Percentiles rank a stretch among this genome's conserved stretches.
phyloP scores from a whole-genome alignment of 495 filamentous ascomycete genomes.

The Tuber magnatum region DNA sequence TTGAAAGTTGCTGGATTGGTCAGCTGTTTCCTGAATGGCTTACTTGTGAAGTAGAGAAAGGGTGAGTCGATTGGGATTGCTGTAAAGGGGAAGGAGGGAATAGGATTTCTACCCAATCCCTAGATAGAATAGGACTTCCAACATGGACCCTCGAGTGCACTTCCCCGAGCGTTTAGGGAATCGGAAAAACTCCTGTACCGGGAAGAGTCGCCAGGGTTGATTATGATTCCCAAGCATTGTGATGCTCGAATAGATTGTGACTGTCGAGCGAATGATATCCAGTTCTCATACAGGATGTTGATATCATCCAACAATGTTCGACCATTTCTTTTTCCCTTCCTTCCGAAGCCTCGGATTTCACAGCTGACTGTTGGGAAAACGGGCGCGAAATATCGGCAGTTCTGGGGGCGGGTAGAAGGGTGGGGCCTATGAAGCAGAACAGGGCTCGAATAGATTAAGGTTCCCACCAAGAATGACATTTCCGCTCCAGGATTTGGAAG shows the following conservation, averaged over 20 bases:
- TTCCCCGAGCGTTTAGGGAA: not conserved
- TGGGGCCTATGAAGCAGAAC: not conserved
- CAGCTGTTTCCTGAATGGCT: not conserved
- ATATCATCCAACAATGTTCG: not conserved
- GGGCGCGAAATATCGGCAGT: not conserved
- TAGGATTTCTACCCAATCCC: not conserved
- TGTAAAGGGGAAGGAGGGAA: not conserved
- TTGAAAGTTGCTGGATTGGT: not conserved
- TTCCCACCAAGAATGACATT: not conserved
- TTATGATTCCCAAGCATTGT: not conserved
- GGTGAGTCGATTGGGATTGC: not conserved
- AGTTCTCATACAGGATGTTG: not conserved
- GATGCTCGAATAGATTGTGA: not conserved
- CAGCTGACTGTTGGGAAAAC: not conserved
- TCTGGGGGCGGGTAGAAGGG: not conserved
- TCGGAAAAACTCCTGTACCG: not conserved
- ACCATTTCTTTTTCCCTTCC: not conserved
- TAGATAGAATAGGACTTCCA: not conserved
- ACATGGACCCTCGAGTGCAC: not conserved
- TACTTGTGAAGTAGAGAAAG: not conserved
- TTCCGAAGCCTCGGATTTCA: not conserved
- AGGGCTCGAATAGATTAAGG: not conserved
- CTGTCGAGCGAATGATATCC: not conserved
- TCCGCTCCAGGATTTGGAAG: not conserved
- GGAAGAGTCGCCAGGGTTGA: not conserved